These are phyloP conservation scores for Coniochaeta hoffmannii DNA, from an alignment of 2,329 filamentous ascomycete genomes.

Conservation along the genomic window DNA sequence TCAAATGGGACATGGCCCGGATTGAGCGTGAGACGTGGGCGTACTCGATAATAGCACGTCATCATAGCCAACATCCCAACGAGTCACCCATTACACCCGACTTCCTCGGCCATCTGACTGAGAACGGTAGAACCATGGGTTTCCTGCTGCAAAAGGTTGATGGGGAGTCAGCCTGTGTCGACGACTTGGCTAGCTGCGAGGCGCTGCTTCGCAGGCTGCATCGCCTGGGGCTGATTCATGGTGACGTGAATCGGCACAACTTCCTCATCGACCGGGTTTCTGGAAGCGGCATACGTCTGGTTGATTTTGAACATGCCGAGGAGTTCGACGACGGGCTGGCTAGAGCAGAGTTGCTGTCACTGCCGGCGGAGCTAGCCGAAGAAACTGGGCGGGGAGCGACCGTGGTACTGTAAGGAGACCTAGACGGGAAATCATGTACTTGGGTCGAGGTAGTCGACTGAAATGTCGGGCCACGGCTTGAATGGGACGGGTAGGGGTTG, in stretches of 20 bases:
- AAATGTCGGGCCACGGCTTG: background rate
- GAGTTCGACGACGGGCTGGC: background rate
- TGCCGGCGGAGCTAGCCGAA: background rate
- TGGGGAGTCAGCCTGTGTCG: slow-evolving; percentile 9
- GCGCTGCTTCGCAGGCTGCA: slow-evolving; percentile 10
- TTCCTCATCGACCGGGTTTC: background rate
- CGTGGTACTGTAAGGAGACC: background rate
- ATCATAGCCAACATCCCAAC: slow-evolving; percentile 6
- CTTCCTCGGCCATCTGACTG: slow-evolving; percentile 16
- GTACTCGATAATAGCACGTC: slow-evolving; percentile 9
- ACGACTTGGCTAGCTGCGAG: slow-evolving; percentile 13
- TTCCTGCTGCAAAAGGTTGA: slow-evolving; percentile 16
- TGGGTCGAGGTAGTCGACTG: background rate
- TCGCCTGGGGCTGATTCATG: background rate
- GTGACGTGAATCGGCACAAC: background rate
- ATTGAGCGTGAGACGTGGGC: slow-evolving; percentile 14
- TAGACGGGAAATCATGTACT: background rate
- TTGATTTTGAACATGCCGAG: background rate
- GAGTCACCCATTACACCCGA: slow-evolving; percentile 11
- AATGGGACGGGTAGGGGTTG: background rate
- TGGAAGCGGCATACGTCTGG: background rate
- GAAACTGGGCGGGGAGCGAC: background rate
- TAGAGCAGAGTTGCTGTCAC: background rate
- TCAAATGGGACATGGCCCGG: slow-evolving; percentile 14
- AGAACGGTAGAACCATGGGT: slow-evolving; percentile 13